These are phyloP conservation scores for Urochloa ruziziensis DNA, from an alignment of 176 grass and related monocot species.

Conservation along the genomic window DNA sequence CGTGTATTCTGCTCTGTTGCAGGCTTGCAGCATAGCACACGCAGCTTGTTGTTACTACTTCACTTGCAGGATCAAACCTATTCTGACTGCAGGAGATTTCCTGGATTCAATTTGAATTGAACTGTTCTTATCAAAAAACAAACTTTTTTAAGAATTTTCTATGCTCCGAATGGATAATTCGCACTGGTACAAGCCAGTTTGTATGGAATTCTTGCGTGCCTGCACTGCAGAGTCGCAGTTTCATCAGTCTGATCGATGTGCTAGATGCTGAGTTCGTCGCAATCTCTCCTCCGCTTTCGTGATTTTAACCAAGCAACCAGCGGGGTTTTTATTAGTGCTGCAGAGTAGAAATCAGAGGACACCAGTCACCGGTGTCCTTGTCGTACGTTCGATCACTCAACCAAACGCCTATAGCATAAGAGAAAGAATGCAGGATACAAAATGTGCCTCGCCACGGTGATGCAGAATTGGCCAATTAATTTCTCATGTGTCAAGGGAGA, in stretches of 20 bases:
- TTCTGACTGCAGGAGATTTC: background rate
- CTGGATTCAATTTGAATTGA: background rate
- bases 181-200: background rate
- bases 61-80: background rate
- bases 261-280: background rate
- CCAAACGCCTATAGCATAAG: slow-evolving; percentile 18
- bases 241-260: background rate
- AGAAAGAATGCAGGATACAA: background rate
- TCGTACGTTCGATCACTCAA: slow-evolving; percentile 31
- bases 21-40: background rate
- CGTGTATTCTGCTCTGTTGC: no score
- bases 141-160: background rate
- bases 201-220: background rate
- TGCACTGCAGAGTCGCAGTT: background rate
- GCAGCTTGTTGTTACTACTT: background rate
- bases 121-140: no score
- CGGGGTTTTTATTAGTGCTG: slow-evolving; percentile 18
- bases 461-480: no score
- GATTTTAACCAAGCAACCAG: slow-evolving; percentile 38
- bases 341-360: background rate
- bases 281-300: background rate
- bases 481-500: background rate
- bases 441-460: background rate
- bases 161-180: background rate
- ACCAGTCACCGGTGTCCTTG: background rate